Base-by-base conservation (phyloP, 2,329 filamentous ascomycete genomes). In the Scorias spongiosa region DNA sequence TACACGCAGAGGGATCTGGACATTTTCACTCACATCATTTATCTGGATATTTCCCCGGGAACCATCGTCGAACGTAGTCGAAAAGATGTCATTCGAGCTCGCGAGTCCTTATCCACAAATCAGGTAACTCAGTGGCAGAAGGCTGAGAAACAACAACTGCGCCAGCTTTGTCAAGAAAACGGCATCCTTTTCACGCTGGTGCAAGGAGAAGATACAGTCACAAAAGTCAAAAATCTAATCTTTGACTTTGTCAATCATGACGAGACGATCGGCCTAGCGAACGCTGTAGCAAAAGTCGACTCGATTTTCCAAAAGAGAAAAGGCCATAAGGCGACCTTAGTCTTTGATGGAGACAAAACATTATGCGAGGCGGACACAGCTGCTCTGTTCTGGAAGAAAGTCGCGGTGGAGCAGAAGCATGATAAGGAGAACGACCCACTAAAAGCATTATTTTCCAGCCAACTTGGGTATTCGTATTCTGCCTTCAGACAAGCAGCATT, bases 321-420 rank as follows among this genome's bases (percentile, higher is more conserved):
- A 6, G 36, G 49, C 2, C 41, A 66, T 8, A 51, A 71, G 39
- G 74, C 64, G 0, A 57, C 74, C 39, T 42, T 81, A 12, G 67
- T 79, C 0, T 40, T 81, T 2, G 77, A 81, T 47, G 76, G 59
- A 0, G 76, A 81, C 54, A 71, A 59, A 48, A 81, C 75, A 0
- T 55, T 82, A 43, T 57, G 66, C 5, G 44, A 66, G 1, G 49
- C 66, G 10, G 76, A 80, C 47, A 70, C 68, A 4, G 69, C 71
- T 0, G 43, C 32, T 0, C 34, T 74, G 43, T 77, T 77, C 55
- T 78, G 70, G 72, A 48, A 62, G 7, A 8, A 14, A 17, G 15
- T 36, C 4, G 15, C 11, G 9, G 32, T 4, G 32, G 4, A 12
- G 5, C 11, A 9, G 12, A 12, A 36, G 32, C 42, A 64, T 1